Base-by-base conservation (phyloP, 2,329 filamentous ascomycete species). In the Alternaria consortialis region DNA sequence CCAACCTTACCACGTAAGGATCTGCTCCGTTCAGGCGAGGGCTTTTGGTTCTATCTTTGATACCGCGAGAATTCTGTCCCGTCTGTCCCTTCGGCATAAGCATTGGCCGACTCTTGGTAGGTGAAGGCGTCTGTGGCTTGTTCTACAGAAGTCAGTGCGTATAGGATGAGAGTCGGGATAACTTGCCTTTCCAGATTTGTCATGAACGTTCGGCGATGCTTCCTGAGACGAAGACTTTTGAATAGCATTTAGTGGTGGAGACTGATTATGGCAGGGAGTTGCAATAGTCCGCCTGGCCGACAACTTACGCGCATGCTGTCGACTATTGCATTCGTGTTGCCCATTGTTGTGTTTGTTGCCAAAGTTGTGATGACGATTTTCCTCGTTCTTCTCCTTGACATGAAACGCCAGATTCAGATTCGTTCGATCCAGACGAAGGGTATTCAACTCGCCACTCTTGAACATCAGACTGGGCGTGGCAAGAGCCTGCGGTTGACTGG, bases 381-480 rank as follows among this genome's bases (percentile, higher is more conserved):
- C 53, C 60, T 71, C 65, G 59, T 65, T 65, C 70, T 67, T 60
- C 72, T 65, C 58, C 58, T 68, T 62, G 59, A 63, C 63, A 55
- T 65, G 56, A 57, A 65, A 65, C 58, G 58, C 44, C 42, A 65
- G 58, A 32, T 64, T 56, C 64, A 73, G 65, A 54, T 7, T 42
- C 39, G 64, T 63, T 57, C 78, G 77, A 71, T 82, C 77, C 73
- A 82, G 66, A 77, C 82, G 80, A 58, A 80, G 62, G 60, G 66
- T 73, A 55, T 85, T 82, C 83, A 84, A 84, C 84, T 77, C 77
- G 75, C 78, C 78, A 81, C 80, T 81, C 77, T 79, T 80, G 75
- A 73, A 77, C 75, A 67, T 78, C 73, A 62, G 69, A 58, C 73
- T 73, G 65, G 77, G 74, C 76, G 58, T 72, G 63, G 72, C 70